phyloP scores from a whole-genome alignment of 2,329 filamentous ascomycete species.

The Diplocarpon mali region DNA sequence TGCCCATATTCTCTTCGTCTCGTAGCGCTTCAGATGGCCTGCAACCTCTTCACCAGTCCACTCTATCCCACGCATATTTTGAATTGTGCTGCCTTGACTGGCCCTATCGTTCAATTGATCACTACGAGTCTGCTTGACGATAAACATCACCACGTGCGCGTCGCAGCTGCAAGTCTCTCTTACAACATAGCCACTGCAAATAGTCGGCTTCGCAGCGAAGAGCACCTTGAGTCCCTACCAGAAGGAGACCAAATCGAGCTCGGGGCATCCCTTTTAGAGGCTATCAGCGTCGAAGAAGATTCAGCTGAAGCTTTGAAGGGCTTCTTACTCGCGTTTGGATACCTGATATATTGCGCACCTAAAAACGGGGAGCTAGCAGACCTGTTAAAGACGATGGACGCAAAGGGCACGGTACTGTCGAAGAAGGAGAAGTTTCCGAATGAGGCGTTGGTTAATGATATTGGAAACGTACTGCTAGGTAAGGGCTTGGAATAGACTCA shows the following conservation, averaged over 20 bases:
- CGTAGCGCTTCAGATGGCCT: slow-evolving; percentile 71
- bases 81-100: slow-evolving; percentile 38
- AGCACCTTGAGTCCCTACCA: slow-evolving; percentile 45
- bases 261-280: slow-evolving; percentile 69
- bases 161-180: slow-evolving; percentile 70
- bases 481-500: slow-evolving; percentile 22
- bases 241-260: slow-evolving; percentile 71
- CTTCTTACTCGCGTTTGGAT: slow-evolving; percentile 63
- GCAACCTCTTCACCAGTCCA: slow-evolving; percentile 71
- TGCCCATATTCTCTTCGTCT: slow-evolving; percentile 76
- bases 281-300: slow-evolving; percentile 45
- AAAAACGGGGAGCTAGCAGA: slow-evolving; percentile 67
- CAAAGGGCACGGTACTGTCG: slow-evolving; percentile 47
- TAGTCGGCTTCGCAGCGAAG: slow-evolving; percentile 50
- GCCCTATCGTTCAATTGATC: slow-evolving; percentile 55
- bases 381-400: slow-evolving; percentile 68
- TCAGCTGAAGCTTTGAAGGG: slow-evolving; percentile 67
- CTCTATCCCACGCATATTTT: slow-evolving; percentile 59
- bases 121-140: slow-evolving; percentile 71
- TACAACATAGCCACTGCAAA: slow-evolving; percentile 72
- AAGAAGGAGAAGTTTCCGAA: slow-evolving; percentile 47
- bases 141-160: slow-evolving; percentile 60
- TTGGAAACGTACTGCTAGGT: slow-evolving; percentile 34
- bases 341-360: slow-evolving; percentile 61
- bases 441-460: slow-evolving; percentile 44